Conservation (phyloP, 2,329 filamentous ascomycete genomes). For the Ilyonectria mors-panacis region DNA sequence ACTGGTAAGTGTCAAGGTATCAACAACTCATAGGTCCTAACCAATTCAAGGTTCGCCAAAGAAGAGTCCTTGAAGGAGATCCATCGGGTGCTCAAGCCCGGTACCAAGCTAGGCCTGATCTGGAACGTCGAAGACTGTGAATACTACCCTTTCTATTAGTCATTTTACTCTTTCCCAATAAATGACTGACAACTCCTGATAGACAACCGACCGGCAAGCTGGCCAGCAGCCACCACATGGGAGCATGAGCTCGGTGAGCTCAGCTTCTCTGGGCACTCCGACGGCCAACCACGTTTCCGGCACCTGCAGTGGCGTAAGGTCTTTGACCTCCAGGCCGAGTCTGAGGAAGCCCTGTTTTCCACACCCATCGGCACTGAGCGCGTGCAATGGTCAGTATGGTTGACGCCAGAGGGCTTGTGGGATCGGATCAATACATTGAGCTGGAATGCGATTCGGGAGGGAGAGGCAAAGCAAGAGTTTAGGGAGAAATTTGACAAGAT, state of each 20-base stretch:
- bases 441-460: slow-evolving; percentile 74
- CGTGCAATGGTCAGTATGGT: slow-evolving; percentile 60
- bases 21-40: slow-evolving; percentile 2
- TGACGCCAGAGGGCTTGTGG: slow-evolving; percentile 75
- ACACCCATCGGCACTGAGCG: slow-evolving; percentile 71
- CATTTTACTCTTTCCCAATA: too few species aligned
- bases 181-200: slow-evolving; percentile 4
- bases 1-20: slow-evolving; percentile 63
- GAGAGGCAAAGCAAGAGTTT: slow-evolving; percentile 63
- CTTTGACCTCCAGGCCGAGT: slow-evolving; percentile 72
- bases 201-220: slow-evolving; percentile 76
- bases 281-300: slow-evolving; percentile 76
- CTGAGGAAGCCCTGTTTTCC: slow-evolving; percentile 66
- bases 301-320: slow-evolving; percentile 74
- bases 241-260: slow-evolving; percentile 74
- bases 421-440: slow-evolving; percentile 76
- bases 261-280: slow-evolving; percentile 65
- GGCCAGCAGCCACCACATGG: slow-evolving; percentile 72
- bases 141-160: slow-evolving; percentile 35
- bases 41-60: slow-evolving; percentile 74
- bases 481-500: slow-evolving; percentile 68
- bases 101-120: slow-evolving; percentile 74
- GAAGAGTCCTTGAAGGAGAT: slow-evolving; percentile 75
- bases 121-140: slow-evolving; percentile 83
- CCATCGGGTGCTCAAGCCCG: slow-evolving; percentile 74